These are phyloP conservation scores for Fraxinus angustifolia DNA, from an alignment of 305 asterid genomes.

Conservation along the genomic window DNA sequence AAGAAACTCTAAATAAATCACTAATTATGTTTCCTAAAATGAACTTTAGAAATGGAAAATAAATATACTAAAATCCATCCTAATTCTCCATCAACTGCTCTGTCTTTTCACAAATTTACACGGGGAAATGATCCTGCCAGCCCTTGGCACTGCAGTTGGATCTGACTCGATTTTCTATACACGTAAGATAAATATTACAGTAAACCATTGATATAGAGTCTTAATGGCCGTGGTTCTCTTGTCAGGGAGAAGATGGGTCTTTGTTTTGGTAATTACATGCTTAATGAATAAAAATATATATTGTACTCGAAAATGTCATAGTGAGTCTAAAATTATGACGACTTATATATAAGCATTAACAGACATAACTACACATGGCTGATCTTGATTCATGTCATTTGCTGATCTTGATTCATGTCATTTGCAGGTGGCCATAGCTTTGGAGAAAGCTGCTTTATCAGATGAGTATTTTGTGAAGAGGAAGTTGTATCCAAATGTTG, in stretches of 20 bases:
- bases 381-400: conserved; percentile 8
- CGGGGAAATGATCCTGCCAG: neutral
- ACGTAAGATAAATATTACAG: neutral
- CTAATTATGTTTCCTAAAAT: neutral
- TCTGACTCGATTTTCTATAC: neutral
- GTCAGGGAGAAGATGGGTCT: neutral
- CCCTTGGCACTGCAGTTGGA: neutral
- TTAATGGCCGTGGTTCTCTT: neutral
- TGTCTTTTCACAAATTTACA: neutral
- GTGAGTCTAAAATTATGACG: neutral
- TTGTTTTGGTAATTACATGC: neutral
- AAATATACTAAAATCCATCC: neutral
- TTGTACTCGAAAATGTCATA: neutral
- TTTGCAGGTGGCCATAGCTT: conserved; percentile 87
- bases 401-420: conserved; percentile 16
- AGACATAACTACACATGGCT: neutral
- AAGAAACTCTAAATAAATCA: neutral
- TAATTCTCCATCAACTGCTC: neutral
- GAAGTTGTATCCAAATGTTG: conserved; percentile 93
- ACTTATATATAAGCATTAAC: neutral
- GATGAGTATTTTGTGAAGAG: conserved; percentile 94
- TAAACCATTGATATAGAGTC: neutral
- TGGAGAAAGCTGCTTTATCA: conserved; percentile 92
- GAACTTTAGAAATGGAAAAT: neutral
- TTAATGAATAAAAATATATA: neutral